Conservation (phyloP, 2,329 filamentous ascomycete genomes). For the Aspergillus tubingensis region DNA sequence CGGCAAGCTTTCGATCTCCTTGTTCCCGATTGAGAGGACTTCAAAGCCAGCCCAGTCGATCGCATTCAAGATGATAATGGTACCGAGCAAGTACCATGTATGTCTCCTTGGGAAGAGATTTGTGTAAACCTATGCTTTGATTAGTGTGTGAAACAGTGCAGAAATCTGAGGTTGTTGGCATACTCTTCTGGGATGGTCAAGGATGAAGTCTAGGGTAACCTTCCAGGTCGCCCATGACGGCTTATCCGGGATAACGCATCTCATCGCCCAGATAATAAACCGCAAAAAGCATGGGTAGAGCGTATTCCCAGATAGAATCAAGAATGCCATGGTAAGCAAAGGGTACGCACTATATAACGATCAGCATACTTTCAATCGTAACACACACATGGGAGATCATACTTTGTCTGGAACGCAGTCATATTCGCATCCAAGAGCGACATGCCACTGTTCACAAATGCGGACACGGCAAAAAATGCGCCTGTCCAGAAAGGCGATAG, state of each 20-base stretch:
- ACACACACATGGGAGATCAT: not conserved
- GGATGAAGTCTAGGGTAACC: conserved; percentile 36
- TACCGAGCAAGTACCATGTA: conserved; percentile 67
- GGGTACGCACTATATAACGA: conserved; percentile 36
- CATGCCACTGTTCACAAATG: conserved; percentile 59
- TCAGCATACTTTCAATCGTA: conserved; percentile 7
- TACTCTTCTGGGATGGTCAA: conserved; percentile 38
- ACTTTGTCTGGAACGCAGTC: conserved; percentile 47
- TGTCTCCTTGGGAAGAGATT: conserved; percentile 62
- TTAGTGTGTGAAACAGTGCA: conserved; percentile 7
- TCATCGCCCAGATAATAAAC: conserved; percentile 58
- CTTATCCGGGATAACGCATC: conserved; percentile 30
- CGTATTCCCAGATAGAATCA: conserved; percentile 67
- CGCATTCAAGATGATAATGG: conserved; percentile 61
- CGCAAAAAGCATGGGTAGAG: conserved; percentile 66
- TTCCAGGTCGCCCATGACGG: conserved; percentile 34
- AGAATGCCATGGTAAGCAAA: conserved; percentile 53
- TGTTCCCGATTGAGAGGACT: conserved; percentile 65
- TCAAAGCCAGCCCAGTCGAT: conserved; percentile 68
- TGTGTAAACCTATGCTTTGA: conserved; percentile 32
- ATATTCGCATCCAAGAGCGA: conserved; percentile 56
- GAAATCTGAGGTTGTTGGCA: not conserved
- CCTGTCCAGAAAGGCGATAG: conserved; percentile 53
- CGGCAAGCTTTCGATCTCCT: conserved; percentile 55
- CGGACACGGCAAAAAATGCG: conserved; percentile 55